Percentiles rank a stretch among this genome's conserved stretches.
Evolutionary conservation across 1,284 basidiomycete genomes (phyloP).

Genomic region (Pseudozyma sp.): DNA sequence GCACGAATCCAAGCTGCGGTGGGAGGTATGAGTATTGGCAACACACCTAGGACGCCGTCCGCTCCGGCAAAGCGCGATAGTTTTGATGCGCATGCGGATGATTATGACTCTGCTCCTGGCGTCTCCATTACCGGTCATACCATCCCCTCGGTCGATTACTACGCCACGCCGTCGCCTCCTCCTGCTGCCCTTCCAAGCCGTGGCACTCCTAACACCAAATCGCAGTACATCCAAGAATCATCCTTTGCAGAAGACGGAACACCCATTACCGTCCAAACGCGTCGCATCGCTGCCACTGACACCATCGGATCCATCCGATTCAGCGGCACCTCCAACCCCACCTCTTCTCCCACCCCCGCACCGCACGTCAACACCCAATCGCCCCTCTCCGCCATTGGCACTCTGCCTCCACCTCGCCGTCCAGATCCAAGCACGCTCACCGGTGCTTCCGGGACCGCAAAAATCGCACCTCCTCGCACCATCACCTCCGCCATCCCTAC

Average conservation of each 20-base stretch:
- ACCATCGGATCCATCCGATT: conserved; percentile 46
- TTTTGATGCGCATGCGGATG: conserved; percentile 3
- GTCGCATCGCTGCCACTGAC: conserved; percentile 44
- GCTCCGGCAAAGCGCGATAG: conserved; percentile 1
- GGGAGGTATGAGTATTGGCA: conserved; percentile 22
- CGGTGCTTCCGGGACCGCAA: conserved; percentile 44
- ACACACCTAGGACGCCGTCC: background rate
- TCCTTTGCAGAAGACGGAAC: conserved; percentile 37
- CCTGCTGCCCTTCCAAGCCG: conserved; percentile 7
- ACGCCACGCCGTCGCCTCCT: conserved; percentile 41
- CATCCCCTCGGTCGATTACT: conserved; percentile 35
- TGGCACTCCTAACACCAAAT: conserved; percentile 7
- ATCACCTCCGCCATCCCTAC: conserved; percentile 5
- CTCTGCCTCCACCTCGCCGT: conserved; percentile 27
- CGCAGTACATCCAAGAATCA: conserved; percentile 32
- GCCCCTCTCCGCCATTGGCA: conserved; percentile 28
- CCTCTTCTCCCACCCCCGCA: conserved; percentile 15
- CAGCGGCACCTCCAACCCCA: conserved; percentile 20
- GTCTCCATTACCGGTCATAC: conserved; percentile 14
- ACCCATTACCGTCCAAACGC: conserved; percentile 42
- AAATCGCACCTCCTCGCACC: conserved; percentile 42
- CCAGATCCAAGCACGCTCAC: conserved; percentile 49
- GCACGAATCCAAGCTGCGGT: conserved; percentile 34
- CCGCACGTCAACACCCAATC: conserved; percentile 41
- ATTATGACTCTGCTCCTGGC: background rate